Evolutionary conservation across 805 yeast species (phyloP), one percentile per base, ranked within the genome.

Genomic region (Limtongozyma cylindracea): DNA sequence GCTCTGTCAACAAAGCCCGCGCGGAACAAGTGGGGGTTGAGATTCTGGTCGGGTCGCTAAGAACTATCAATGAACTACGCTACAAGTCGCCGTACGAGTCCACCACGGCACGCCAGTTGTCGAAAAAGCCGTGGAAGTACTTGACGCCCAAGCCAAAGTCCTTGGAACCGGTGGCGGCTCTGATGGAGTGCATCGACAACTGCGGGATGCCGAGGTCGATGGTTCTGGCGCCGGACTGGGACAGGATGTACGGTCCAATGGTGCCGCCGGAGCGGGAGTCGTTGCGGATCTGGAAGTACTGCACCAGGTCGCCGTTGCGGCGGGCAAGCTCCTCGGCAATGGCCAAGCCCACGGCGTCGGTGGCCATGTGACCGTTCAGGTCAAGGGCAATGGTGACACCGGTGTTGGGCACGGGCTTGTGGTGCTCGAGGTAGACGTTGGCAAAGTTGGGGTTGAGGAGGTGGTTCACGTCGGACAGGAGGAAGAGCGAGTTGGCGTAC

Each of bases 231-330:
- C 78, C 78, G 2, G 76, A 65, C 29, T 56, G 61, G 19, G 59
- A 44, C 10, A 74, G 49, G 24, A 68, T 48, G 8, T 58, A 52
- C 12, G 77, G 92, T 1, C 93, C 93, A 37, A 78, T 74, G 13
- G 92, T 76, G 18, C 91, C 91, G 16, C 93, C 93, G 1, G 80
- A 68, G 38, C 88, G 61, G 10, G 74, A 59, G 39, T 69, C 82
- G 45, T 78, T 77, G 43, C 88, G 62, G 40, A 74, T 71, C 38
- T 77, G 92, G 65, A 76, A 76, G 44, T 64, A 67, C 46, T 78
- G 93, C 14, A 77, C 31, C 24, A 49, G 45, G 38, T 72, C 78
- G 22, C 53, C 70, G 28, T 73, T 66, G 23, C 47, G 38, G 26
- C 60, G 48, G 3, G 78, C 91, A 29, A 77, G 39, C 34, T 69